Percentiles rank a stretch among this genome's conserved stretches.
phyloP scores from a whole-genome alignment of 208 protist species.

The Wallacemonas sp. region DNA sequence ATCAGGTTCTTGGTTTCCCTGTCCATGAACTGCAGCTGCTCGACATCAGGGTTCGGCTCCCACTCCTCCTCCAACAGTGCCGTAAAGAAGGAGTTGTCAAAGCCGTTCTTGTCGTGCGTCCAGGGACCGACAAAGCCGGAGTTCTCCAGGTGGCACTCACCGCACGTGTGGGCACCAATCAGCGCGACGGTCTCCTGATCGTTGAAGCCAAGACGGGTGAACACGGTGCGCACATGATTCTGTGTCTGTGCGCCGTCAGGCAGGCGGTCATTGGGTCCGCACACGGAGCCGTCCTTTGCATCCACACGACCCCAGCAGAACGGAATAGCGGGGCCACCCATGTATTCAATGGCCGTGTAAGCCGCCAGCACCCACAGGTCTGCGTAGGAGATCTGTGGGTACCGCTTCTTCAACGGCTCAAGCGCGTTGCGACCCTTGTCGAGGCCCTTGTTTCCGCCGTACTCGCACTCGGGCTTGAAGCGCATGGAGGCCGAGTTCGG shows the following conservation, averaged over 20 bases:
- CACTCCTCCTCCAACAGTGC: slow-evolving; percentile 84
- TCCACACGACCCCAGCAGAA: slow-evolving; percentile 85
- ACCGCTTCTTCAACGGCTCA: slow-evolving; percentile 83
- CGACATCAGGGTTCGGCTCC: slow-evolving; percentile 56
- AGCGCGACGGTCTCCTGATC: slow-evolving; percentile 94
- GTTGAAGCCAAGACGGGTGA: slow-evolving; percentile 91
- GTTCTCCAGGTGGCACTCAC: slow-evolving; percentile 85
- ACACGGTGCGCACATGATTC: slow-evolving; percentile 83
- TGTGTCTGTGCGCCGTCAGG: slow-evolving; percentile 81
- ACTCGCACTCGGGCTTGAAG: slow-evolving; percentile 68
- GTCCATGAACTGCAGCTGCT: slow-evolving; percentile 83
- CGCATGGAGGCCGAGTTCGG: slow-evolving; percentile 77
- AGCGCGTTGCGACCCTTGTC: slow-evolving; percentile 67
- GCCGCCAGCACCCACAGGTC: slow-evolving; percentile 92
- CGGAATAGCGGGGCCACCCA: slow-evolving; percentile 87
- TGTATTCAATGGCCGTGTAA: slow-evolving; percentile 88
- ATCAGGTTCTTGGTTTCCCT: slow-evolving; percentile 76
- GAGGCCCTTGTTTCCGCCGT: slow-evolving; percentile 88
- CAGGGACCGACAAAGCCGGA: slow-evolving; percentile 89
- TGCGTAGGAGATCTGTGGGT: slow-evolving; percentile 88
- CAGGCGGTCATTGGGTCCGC: slow-evolving; percentile 81
- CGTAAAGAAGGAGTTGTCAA: slow-evolving; percentile 93
- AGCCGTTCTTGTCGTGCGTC: slow-evolving; percentile 86
- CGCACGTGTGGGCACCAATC: slow-evolving; percentile 90
- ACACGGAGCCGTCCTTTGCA: slow-evolving; percentile 59